phyloP scores from a whole-genome alignment of 2,329 filamentous ascomycete genomes.

The Paecilomyces niveus region DNA sequence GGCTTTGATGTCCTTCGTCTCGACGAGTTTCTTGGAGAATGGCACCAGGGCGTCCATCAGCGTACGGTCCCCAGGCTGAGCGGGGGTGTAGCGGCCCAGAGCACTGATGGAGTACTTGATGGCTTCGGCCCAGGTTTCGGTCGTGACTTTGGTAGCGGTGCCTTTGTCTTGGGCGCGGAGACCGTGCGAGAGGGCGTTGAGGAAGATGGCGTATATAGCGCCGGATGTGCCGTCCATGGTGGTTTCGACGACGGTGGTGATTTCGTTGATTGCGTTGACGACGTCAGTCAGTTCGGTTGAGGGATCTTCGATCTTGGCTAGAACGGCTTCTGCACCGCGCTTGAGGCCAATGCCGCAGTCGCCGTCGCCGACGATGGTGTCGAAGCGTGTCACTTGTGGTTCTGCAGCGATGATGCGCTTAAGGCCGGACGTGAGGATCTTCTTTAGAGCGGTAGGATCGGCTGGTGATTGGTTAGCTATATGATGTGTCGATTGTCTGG shows the following conservation, averaged over 20 bases:
- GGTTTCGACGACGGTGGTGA: conserved; percentile 58
- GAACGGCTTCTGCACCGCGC: conserved; percentile 67
- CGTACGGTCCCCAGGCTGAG: conserved; percentile 80
- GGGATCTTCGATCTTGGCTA: conserved; percentile 35
- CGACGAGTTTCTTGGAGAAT: conserved; percentile 66
- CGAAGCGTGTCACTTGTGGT: conserved; percentile 58
- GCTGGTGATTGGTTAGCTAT: conserved; percentile 27
- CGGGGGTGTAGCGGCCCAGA: conserved; percentile 79
- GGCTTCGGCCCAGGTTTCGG: conserved; percentile 57
- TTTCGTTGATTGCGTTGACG: conserved; percentile 52
- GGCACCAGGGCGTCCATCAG: conserved; percentile 84
- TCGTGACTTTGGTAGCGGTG: conserved; percentile 39
- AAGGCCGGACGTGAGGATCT: conserved; percentile 49
- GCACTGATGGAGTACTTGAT: conserved; percentile 64
- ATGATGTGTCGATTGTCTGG: background rate
- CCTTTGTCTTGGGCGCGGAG: conserved; percentile 47
- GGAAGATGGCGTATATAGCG: conserved; percentile 80
- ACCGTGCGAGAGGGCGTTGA: conserved; percentile 74
- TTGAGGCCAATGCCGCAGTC: conserved; percentile 84
- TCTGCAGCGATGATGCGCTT: conserved; percentile 56
- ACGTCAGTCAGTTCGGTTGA: conserved; percentile 42
- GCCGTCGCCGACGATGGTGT: conserved; percentile 81
- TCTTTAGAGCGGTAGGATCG: conserved; percentile 44
- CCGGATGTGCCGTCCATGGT: conserved; percentile 70
- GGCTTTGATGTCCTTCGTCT: conserved; percentile 59